Percentiles rank a stretch among this genome's conserved stretches.
Conservation (phyloP, 2,329 filamentous ascomycete species). For the Calonectria hawksworthii region DNA sequence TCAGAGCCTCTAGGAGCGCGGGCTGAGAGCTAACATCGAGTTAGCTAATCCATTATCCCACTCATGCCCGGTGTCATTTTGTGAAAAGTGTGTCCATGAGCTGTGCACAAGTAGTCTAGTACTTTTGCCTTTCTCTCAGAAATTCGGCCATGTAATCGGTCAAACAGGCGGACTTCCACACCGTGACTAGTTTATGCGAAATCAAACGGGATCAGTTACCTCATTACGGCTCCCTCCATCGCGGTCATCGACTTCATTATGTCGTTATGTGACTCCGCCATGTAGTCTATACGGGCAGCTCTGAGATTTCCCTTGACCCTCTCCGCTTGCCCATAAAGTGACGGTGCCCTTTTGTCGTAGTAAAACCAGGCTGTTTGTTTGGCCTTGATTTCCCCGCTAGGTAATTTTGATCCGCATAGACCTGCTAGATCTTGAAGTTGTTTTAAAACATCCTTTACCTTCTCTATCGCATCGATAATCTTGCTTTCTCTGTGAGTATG, state of each 20-base stretch:
- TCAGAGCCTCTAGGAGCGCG: not conserved
- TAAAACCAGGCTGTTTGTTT: not conserved
- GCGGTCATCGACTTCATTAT: not conserved
- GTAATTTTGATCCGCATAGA: not conserved
- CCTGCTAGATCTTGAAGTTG: not conserved
- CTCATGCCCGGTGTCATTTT: not conserved
- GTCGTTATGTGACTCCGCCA: not conserved
- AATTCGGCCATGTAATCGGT: not conserved
- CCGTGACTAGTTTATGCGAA: not conserved
- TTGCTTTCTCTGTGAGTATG: not conserved
- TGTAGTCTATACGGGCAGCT: not conserved
- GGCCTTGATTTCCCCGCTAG: not conserved
- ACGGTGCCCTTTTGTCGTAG: not conserved
- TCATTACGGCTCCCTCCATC: not conserved
- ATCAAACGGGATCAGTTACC: not conserved
- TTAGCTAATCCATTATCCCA: not conserved
- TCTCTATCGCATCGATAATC: not conserved
- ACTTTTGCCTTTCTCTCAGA: not conserved
- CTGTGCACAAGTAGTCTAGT: not conserved
- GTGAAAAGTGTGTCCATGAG: not conserved
- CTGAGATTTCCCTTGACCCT: not conserved
- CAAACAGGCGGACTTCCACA: too few species aligned
- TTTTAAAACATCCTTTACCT: not conserved
- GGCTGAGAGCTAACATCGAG: not conserved
- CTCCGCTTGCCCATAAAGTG: not conserved